These are phyloP conservation scores for Gossypium arboreum DNA, from an alignment of 345 rosid species.

Conservation along the genomic window DNA sequence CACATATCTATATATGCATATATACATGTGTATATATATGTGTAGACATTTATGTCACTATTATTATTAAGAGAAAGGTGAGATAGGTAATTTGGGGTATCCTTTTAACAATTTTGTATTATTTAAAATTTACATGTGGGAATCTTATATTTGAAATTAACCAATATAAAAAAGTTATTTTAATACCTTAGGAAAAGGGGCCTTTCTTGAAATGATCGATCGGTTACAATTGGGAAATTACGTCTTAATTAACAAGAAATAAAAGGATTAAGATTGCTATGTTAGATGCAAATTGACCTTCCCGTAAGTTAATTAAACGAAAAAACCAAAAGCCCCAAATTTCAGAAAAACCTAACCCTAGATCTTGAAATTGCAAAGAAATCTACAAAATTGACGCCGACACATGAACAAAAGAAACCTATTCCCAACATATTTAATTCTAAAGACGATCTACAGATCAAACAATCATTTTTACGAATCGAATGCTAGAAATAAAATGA, in stretches of 20 bases:
- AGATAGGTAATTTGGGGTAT: neutral
- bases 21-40: neutral
- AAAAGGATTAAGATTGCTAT: neutral
- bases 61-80: neutral
- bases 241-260: conserved; percentile 1
- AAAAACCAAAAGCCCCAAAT: conserved; percentile 23
- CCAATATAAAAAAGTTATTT: neutral
- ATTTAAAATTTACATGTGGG: neutral
- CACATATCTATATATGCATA: neutral
- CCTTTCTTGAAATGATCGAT: conserved; percentile 18
- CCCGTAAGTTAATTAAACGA: conserved; percentile 10
- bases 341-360: conserved; percentile 30
- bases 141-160: neutral
- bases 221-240: conserved; percentile 17
- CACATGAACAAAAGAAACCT: neutral
- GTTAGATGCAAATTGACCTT: neutral
- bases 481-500: conserved; percentile 2
- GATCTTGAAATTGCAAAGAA: conserved; percentile 23
- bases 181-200: conserved; percentile 25
- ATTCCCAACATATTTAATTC: neutral
- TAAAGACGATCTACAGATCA: conserved; percentile 18
- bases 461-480: neutral
- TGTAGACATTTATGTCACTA: neutral
- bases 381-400: conserved; percentile 12
- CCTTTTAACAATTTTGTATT: neutral